A percentile compares a stretch with the other conserved stretches of the same genome.
Conservation (phyloP, 805 yeast species). For the Wickerhamomyces bisporus region DNA sequence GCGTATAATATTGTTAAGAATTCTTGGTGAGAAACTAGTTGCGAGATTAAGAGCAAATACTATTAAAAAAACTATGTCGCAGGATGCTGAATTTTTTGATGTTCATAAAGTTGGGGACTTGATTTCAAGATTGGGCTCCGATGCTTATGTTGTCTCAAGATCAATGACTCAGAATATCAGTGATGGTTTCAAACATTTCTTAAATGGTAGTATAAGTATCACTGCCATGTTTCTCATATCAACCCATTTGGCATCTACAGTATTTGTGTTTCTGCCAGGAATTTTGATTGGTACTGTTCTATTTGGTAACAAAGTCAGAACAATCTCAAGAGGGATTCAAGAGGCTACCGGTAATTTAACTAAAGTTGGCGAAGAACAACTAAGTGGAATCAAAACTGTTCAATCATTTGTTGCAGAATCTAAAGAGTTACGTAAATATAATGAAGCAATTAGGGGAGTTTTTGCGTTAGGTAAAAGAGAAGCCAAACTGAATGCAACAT, state of each 20-base stretch:
- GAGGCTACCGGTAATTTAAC: slow-evolving; percentile 83
- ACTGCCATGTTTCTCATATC: slow-evolving; percentile 89
- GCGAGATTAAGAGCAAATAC: slow-evolving; percentile 76
- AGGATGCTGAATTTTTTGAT: slow-evolving; percentile 91
- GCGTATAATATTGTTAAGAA: slow-evolving; percentile 61
- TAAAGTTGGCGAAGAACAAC: slow-evolving; percentile 88
- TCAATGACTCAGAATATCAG: slow-evolving; percentile 87
- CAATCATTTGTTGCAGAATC: slow-evolving; percentile 90
- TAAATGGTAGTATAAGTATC: slow-evolving; percentile 80
- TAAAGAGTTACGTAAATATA: slow-evolving; percentile 72
- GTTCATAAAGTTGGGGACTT: slow-evolving; percentile 92
- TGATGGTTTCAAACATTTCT: slow-evolving; percentile 81
- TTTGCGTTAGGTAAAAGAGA: slow-evolving; percentile 70
- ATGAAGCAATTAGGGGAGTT: slow-evolving; percentile 61
- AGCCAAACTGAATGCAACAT: slow-evolving; percentile 74
- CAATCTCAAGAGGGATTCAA: slow-evolving; percentile 72
- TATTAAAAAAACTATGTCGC: slow-evolving; percentile 71
- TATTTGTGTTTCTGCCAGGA: slow-evolving; percentile 78
- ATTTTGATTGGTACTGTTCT: slow-evolving; percentile 69
- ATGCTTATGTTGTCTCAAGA: slow-evolving; percentile 83
- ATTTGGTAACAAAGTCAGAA: slow-evolving; percentile 78
- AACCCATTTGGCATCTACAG: slow-evolving; percentile 71
- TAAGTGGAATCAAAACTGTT: slow-evolving; percentile 81
- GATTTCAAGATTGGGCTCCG: slow-evolving; percentile 84
- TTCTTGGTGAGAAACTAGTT: slow-evolving; percentile 82